Percentiles rank a stretch among this genome's conserved stretches.
phyloP scores from a whole-genome alignment of 1,139 yeast genomes.

The Keqinozyma sinolaborantium region DNA sequence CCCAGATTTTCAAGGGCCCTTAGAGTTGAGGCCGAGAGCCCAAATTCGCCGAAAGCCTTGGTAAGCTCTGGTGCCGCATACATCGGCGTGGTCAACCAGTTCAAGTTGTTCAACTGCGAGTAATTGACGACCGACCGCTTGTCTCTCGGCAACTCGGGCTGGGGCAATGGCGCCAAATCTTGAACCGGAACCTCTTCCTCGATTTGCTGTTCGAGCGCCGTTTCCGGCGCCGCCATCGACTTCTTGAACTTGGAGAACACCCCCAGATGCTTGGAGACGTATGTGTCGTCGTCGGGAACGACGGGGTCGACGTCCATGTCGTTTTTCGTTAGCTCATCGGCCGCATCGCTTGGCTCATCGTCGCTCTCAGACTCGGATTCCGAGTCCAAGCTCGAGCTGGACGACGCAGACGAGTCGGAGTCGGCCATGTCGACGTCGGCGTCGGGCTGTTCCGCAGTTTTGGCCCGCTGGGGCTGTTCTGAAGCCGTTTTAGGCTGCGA shows the following conservation, averaged over 20 bases:
- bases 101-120: conserved; percentile 39
- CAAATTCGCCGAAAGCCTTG: conserved; percentile 41
- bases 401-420: not conserved
- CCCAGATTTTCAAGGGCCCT: conserved; percentile 46
- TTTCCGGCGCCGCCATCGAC: conserved; percentile 11
- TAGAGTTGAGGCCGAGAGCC: conserved; percentile 35
- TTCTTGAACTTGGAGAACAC: conserved; percentile 28
- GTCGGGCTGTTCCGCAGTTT: too few species aligned
- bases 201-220: conserved; percentile 7
- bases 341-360: conserved; percentile 2
- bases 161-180: conserved; percentile 78
- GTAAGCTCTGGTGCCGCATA: conserved; percentile 46
- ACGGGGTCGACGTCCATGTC: conserved; percentile 7
- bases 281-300: conserved; percentile 14
- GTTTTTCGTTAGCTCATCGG: conserved; percentile 7
- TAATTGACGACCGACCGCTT: conserved; percentile 34
- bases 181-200: conserved; percentile 30
- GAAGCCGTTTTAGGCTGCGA: not conserved
- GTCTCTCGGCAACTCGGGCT: conserved; percentile 64
- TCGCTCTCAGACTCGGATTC: not conserved
- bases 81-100: conserved; percentile 68
- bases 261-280: conserved; percentile 26
- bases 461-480: too few species aligned
- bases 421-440: not conserved
- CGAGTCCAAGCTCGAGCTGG: too few species aligned